Evolutionary conservation across 164 flowering plant genomes (phyloP), one percentile per base, ranked within the genome.

Genomic region (Dillenia suffruticosa): DNA sequence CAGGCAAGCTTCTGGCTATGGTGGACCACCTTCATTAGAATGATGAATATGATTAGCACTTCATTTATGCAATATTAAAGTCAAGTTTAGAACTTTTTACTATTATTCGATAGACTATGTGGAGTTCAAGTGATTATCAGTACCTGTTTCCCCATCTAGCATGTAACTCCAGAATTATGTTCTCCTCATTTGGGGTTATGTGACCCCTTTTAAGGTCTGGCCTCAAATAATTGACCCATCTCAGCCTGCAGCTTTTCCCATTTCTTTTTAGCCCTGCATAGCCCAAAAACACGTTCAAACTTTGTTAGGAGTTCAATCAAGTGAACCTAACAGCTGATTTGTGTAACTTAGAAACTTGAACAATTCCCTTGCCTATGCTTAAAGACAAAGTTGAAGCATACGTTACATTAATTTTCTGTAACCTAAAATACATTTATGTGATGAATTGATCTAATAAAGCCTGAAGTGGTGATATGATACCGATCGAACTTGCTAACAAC

Each of bases 131-230:
- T 32, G 40, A 32, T 32, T 32, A 32, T 32, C 5, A 40, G 75
- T 65, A 90, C 98, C 96, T 92, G 81, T 92, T 92, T 40, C 98
- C 98, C 96, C 93, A 92, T 51, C 74, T 81, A 59, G 91, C 95
- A 79, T 92, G 98, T 1, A 86, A 76, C 70, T 92, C 93, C 1
- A 86, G 55, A 52, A 92, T 89, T 52, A 88, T 77, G 48, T 66
- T 82, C 69, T 92, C 96, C 73, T 90, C 98, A 56, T 84, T 81
- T 49, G 96, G 93, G 13, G 96, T 90, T 12, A 89, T 90, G 68
- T 82, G 89, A 1, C 96, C 96, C 65, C 83, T 86, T 83, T 92
- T 92, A 24, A 92, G 86, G 74, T 88, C 98, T 57, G 98, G 98
- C 78, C 96, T 84, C 73, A 88, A 57, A 58, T 90, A 92, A 64